These are phyloP conservation scores for Prunus kanzakura DNA, from an alignment of 306 rosid genomes.

Conservation along the genomic window DNA sequence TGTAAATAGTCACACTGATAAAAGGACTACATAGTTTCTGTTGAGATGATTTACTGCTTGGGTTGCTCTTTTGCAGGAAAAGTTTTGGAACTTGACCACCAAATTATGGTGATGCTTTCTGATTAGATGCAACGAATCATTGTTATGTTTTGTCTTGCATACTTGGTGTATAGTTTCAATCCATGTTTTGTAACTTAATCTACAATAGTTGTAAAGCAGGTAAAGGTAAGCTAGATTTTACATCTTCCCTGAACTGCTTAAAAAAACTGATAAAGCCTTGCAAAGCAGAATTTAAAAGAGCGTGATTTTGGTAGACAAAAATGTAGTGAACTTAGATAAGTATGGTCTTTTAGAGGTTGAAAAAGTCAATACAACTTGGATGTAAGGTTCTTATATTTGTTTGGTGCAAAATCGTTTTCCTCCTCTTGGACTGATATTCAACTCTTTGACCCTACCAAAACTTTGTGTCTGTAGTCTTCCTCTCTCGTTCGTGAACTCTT, in stretches of 20 bases:
- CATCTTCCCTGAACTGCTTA: neutral
- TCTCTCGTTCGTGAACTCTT: too few species aligned
- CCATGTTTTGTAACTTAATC: neutral
- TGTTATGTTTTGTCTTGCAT: conserved; percentile 1
- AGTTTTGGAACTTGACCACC: conserved; percentile 10
- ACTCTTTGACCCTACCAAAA: too few species aligned
- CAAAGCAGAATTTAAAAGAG: too few species aligned
- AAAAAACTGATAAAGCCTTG: neutral
- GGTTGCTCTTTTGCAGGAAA: conserved; percentile 10
- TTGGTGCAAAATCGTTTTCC: too few species aligned
- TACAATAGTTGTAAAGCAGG: neutral
- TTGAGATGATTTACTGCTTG: neutral
- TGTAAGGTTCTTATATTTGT: too few species aligned
- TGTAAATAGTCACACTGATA: conserved; percentile 23
- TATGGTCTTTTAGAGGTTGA: too few species aligned
- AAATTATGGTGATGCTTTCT: neutral
- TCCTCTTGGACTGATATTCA: too few species aligned
- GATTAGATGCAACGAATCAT: neutral
- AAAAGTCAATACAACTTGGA: too few species aligned
- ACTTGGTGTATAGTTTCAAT: too few species aligned
- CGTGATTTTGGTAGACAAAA: too few species aligned
- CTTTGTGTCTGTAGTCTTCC: too few species aligned
- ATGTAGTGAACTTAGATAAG: too few species aligned
- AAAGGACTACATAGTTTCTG: conserved; percentile 3
- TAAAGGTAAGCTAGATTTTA: neutral